A percentile compares a stretch with the other conserved stretches of the same genome.
phyloP scores from a whole-genome alignment of 371 early-diverging fungal species.

The Rhizopus microsporus region DNA sequence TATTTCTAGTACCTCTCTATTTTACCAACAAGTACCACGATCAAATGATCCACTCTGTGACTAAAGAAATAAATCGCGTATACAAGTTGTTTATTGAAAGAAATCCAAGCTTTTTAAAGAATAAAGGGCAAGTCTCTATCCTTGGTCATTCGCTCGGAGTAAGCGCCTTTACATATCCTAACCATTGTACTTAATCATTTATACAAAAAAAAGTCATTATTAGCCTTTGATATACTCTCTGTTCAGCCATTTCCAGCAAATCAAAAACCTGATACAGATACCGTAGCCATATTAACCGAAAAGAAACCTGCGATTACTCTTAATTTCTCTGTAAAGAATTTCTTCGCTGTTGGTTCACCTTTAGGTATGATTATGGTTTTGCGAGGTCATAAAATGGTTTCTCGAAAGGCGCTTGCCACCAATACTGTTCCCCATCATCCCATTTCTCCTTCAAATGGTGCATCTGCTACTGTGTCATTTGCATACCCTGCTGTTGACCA shows the following conservation, averaged over 20 bases:
- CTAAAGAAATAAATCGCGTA: constrained; percentile 76
- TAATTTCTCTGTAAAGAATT: constrained; percentile 55
- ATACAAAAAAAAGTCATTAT: constrained; percentile 45
- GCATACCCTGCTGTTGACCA: constrained; percentile 68
- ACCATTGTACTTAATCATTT: background rate
- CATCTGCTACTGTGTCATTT: constrained; percentile 37
- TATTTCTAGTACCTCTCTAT: constrained; percentile 71
- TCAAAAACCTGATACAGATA: constrained; percentile 6
- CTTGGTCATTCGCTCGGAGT: constrained; percentile 84
- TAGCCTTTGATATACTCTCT: constrained; percentile 81
- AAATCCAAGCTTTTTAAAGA: constrained; percentile 70
- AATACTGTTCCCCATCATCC: background rate
- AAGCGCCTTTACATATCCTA: constrained; percentile 10
- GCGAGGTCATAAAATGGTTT: constrained; percentile 63
- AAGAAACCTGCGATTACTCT: constrained; percentile 15
- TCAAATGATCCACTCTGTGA: constrained; percentile 75
- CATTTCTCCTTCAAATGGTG: background rate
- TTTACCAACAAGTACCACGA: constrained; percentile 81
- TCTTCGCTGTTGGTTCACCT: constrained; percentile 79
- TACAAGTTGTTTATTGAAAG: constrained; percentile 68
- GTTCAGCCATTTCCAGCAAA: constrained; percentile 48
- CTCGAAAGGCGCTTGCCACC: constrained; percentile 37
- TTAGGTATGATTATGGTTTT: constrained; percentile 76
- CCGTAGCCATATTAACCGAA: constrained; percentile 10
- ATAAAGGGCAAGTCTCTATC: constrained; percentile 74